Percentiles rank a stretch among this genome's conserved stretches.
Conservation (phyloP, 345 rosid species). For the Pistacia vera region DNA sequence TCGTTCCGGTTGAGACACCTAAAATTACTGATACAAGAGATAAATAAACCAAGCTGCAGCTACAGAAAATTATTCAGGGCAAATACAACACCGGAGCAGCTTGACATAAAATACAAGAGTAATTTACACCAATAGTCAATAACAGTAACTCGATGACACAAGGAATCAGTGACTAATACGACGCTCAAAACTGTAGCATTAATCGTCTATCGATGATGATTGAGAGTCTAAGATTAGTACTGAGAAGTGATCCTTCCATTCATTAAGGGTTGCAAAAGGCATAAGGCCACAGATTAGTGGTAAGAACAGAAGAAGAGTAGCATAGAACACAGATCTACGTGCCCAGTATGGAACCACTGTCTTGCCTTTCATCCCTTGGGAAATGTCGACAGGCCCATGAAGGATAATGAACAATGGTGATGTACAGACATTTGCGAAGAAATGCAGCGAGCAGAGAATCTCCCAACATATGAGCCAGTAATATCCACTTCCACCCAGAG, state of each 20-base stretch:
- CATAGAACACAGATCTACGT: constrained; percentile 52
- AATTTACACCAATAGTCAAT: neutral
- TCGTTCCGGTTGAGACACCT: neutral
- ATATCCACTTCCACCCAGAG: constrained; percentile 75
- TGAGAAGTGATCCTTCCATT: constrained; percentile 69
- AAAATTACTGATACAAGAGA: neutral
- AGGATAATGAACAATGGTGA: constrained; percentile 47
- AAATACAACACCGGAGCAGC: neutral
- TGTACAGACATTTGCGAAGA: constrained; percentile 50
- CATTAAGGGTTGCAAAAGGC: constrained; percentile 68
- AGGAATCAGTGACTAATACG: neutral
- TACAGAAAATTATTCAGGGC: neutral
- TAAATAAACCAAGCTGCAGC: neutral
- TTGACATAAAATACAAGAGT: neutral
- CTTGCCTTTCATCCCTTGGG: constrained; percentile 23
- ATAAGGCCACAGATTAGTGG: constrained; percentile 69
- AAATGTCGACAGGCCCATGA: constrained; percentile 49
- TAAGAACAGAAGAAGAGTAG: constrained; percentile 39
- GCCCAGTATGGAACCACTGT: constrained; percentile 60
- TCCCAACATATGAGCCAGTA: constrained; percentile 83
- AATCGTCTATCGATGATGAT: constrained; percentile 5
- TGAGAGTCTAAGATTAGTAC: constrained; percentile 17
- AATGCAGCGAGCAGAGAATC: constrained; percentile 63
- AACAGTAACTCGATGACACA: neutral
- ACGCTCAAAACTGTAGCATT: constrained; percentile 5